Percentiles rank a stretch among this genome's conserved stretches.
Conservation (phyloP, 1,284 basidiomycete species). For the Pseudozyma flocculosa region DNA sequence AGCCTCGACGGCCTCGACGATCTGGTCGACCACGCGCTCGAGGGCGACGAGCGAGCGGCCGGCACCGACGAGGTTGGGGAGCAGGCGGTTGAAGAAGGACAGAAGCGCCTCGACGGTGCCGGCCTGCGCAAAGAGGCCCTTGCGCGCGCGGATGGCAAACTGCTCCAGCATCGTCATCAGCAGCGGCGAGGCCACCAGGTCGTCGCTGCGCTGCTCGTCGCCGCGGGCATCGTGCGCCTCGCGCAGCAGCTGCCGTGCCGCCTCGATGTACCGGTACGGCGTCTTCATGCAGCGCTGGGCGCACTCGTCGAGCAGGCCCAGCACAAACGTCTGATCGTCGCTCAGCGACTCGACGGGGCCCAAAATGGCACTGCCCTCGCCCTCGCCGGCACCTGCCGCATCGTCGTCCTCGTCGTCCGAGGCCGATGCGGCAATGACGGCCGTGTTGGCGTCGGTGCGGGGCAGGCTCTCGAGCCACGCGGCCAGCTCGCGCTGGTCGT, state of each 20-base stretch:
- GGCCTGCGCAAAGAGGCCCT: constrained; percentile 19
- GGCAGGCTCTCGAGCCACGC: constrained; percentile 70
- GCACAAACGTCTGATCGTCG: constrained; percentile 65
- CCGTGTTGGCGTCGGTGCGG: constrained; percentile 61
- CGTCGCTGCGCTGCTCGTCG: constrained; percentile 1
- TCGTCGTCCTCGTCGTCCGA: constrained; percentile 59
- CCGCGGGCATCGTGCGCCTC: constrained; percentile 1
- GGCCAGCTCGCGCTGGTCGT: constrained; percentile 71
- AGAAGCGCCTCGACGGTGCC: constrained; percentile 12
- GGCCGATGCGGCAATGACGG: constrained; percentile 7
- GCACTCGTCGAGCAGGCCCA: constrained; percentile 81
- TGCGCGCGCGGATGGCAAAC: constrained; percentile 33
- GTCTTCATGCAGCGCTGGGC: constrained; percentile 78
- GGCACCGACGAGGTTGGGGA: constrained; percentile 23
- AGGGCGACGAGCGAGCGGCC: constrained; percentile 11
- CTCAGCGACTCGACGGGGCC: constrained; percentile 59
- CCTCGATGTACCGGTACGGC: constrained; percentile 84
- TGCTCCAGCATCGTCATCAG: constrained; percentile 41
- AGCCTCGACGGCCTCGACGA: not conserved
- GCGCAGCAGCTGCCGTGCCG: constrained; percentile 59
- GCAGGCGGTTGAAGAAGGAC: constrained; percentile 29
- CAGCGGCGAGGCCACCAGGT: constrained; percentile 28
- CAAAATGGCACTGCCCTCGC: not conserved
- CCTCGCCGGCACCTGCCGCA: not conserved
- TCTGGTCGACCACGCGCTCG: constrained; percentile 8